Evolutionary conservation across 2,329 filamentous ascomycete species (phyloP), one percentile per base, ranked within the genome.

Genomic region (Ophiostoma sp.): DNA sequence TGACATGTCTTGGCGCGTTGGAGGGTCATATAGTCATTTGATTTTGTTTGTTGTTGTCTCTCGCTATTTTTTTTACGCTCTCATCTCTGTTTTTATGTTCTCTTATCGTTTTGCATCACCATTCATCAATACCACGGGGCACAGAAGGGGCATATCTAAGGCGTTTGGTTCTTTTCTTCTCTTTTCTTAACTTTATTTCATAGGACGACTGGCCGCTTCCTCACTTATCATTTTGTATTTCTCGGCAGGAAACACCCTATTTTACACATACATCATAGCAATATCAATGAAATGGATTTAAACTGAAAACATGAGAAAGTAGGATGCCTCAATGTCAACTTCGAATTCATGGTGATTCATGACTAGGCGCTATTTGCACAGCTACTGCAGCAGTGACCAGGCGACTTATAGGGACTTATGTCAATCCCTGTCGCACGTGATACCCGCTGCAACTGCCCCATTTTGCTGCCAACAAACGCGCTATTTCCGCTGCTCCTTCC

Each of bases 111-210:
- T 19, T 68, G 31, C 69, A 28, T 72, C 28, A 31, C 19, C 45
- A 69, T 69, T 52, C 45, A 50, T 11, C 66, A 36, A 70, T 70
- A 70, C 70, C 70, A 72, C 19, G 45, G 57, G 52, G 42, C 33
- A 42, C 59, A 61, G 70, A 45, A 71, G 55, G 33, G 36, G 70
- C 57, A 72, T 61, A 48, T 63, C 8, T 31, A 19, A 25, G 55
- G 69, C 55, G 69, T 71, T 71, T 61, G 31, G 36, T 22, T 12
- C 52, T 64, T 71, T 36, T 48, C 39, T 19, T 59, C 8, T 9
- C 25, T 5, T 48, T 59, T 72, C 17, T 57, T 15, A 57, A 17
- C 17, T 57, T 15, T 66, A 17, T 55, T 55, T n/a, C 39, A 33
- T 59, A 25, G 25, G 15, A 7, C 5, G 15, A 7, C 5, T 48